Base-by-base conservation (phyloP, 2,329 filamentous ascomycete species). In the Sclerotinia glacialis region DNA sequence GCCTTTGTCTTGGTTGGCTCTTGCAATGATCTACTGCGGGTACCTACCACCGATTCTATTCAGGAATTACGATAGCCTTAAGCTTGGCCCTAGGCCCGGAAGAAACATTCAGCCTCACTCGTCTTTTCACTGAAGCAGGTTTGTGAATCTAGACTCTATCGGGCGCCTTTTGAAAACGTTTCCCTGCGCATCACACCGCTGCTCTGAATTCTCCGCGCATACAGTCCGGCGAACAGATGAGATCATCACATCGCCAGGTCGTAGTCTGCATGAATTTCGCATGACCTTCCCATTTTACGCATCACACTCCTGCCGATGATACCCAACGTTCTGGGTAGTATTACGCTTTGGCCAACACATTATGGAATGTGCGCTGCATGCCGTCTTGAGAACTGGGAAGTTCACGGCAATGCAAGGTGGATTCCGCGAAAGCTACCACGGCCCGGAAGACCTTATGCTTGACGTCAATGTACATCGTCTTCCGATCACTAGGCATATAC, bases 341-440 rank as follows among this genome's bases (percentile, higher is more conserved):
- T 37, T 34, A 26, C 31, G 14, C 44, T 60, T 60, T 37, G 28
- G 28, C 21, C 14, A 37, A 26, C 28, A 40, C n/a, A 23, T 31
- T 37, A 4, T 18, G 31, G 21, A n/a, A 34, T 47, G 12, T 21
- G n/a, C 2, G 28, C 28, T 21, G 28, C 11, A 12, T 8, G 3
- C 34, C n/a, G 53, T 34, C 28, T 37, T 23, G 21, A 47, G 21
- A 44, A 60, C 50, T 23, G 44, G 8, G 16, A 49, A 16, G 21
- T 47, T 47, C 21, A 59, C 42, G 28, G 58, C 28, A 49, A 60
- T 60, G 16, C 44, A 60, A 37, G 44, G 49, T 49, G 9, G 28
- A 28, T 49, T 21, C 58, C 58, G 37, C 37, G 58, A 60, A 37
- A 37, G 28, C 28, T 37, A 26, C 44, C 42, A 46, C 28, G n/a